Evolutionary conservation across 2,329 filamentous ascomycete species (phyloP).

Genomic region (Clonostachys chloroleuca): DNA sequence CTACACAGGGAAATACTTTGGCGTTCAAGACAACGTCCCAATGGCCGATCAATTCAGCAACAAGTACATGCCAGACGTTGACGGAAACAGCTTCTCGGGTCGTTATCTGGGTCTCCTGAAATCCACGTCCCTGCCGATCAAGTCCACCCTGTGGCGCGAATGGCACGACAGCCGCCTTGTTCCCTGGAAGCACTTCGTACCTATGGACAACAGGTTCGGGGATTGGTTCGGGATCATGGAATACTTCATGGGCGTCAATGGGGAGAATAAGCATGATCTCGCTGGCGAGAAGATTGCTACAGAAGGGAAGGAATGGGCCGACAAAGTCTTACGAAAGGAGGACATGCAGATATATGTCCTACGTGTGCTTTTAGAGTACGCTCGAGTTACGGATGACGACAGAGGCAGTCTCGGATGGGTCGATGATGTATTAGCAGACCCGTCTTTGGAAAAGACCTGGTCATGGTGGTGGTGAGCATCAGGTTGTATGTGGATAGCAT

Average conservation of each 20-base stretch:
- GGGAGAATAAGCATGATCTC: conserved; percentile 43
- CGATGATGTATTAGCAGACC: conserved; percentile 35
- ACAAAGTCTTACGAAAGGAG: conserved; percentile 61
- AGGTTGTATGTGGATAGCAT: neutral
- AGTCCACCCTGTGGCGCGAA: conserved; percentile 73
- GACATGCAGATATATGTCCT: conserved; percentile 72
- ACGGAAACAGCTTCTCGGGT: conserved; percentile 69
- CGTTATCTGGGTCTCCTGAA: conserved; percentile 66
- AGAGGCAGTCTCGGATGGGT: conserved; percentile 52
- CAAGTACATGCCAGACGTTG: conserved; percentile 74
- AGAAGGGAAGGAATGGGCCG: conserved; percentile 64
- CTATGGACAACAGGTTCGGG: conserved; percentile 69
- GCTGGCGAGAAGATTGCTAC: conserved; percentile 60
- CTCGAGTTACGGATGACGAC: conserved; percentile 45
- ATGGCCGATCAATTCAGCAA: conserved; percentile 50
- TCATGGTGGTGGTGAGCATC: conserved; percentile 11
- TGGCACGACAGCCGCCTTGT: conserved; percentile 76
- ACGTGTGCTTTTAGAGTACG: conserved; percentile 61
- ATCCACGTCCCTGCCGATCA: conserved; percentile 68
- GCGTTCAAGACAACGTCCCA: conserved; percentile 27
- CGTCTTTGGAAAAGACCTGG: conserved; percentile 22
- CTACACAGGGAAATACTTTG: conserved; percentile 44
- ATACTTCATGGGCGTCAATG: conserved; percentile 64
- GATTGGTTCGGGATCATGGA: conserved; percentile 72
- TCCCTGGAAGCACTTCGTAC: conserved; percentile 77